These are phyloP conservation scores for Cadophora luteo-olivacea DNA, from an alignment of 2,329 filamentous ascomycete species.

Conservation along the genomic window DNA sequence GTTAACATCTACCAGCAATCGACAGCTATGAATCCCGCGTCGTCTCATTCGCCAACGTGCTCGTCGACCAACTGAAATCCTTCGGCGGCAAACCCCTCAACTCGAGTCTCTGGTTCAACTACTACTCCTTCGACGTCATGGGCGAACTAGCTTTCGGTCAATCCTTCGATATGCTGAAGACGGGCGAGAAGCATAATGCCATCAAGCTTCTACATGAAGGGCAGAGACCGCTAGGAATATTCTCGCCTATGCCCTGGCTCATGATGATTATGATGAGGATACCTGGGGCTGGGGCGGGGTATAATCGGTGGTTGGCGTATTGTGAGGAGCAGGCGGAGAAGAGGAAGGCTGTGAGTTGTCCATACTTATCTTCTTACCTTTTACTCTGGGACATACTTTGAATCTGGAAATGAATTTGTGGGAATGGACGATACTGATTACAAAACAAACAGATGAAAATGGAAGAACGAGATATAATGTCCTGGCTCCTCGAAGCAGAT, in stretches of 20 bases:
- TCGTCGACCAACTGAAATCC: slow-evolving; percentile 28
- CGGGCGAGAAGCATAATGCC: slow-evolving; percentile 25
- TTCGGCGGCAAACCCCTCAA: slow-evolving; percentile 33
- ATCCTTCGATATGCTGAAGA: slow-evolving; percentile 38
- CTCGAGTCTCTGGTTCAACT: slow-evolving; percentile 36
- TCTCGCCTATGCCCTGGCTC: slow-evolving; percentile 37
- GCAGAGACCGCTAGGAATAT: slow-evolving; percentile 25
- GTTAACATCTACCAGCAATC: slow-evolving; percentile 28
- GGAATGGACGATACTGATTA: not conserved
- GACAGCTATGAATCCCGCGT: slow-evolving; percentile 37
- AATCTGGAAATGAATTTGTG: too few species aligned
- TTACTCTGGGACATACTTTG: too few species aligned
- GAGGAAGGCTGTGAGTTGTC: slow-evolving; percentile 25
- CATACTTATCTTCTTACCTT: not conserved
- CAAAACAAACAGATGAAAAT: slow-evolving; percentile 10
- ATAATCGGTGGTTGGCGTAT: slow-evolving; percentile 27
- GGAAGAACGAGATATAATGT: slow-evolving; percentile 31
- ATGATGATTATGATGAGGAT: slow-evolving; percentile 31
- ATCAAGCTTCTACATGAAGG: slow-evolving; percentile 30
- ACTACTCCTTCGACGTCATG: slow-evolving; percentile 41
- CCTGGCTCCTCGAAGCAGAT: slow-evolving; percentile 27
- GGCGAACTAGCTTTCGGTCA: slow-evolving; percentile 40
- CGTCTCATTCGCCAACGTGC: slow-evolving; percentile 27
- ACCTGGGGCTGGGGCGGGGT: slow-evolving; percentile 24
- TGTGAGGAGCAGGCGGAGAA: slow-evolving; percentile 25